Percentiles rank a stretch among this genome's conserved stretches.
phyloP scores from a whole-genome alignment of 805 yeast species.

The Phaffomyces thermotolerans region DNA sequence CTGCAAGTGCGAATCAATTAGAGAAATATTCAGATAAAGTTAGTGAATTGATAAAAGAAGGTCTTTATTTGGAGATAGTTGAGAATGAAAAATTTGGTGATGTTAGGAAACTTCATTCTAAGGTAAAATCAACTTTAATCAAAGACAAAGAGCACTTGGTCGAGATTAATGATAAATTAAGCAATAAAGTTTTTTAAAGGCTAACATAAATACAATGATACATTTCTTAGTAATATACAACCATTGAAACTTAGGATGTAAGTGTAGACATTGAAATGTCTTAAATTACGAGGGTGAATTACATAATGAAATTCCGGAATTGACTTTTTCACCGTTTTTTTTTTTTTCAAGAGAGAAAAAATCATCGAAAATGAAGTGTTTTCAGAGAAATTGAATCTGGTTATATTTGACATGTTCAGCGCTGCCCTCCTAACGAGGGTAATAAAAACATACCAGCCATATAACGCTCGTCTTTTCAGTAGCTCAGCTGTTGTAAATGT shows the following conservation, averaged over 20 bases:
- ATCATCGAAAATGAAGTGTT: background rate
- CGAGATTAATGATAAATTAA: too few relatives aligned
- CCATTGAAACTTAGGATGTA: too few relatives aligned
- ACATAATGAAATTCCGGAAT: background rate
- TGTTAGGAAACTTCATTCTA: too few relatives aligned
- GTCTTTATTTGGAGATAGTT: background rate
- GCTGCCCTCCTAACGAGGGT: conserved; percentile 11
- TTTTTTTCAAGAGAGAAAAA: conserved; percentile 3
- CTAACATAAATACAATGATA: too few relatives aligned
- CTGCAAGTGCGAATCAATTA: background rate
- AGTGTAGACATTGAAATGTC: too few relatives aligned
- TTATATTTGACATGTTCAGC: background rate
- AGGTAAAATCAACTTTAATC: too few relatives aligned
- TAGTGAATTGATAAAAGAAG: background rate
- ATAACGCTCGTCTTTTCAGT: conserved; percentile 10
- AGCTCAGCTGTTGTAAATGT: conserved; percentile 3
- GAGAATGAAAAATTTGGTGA: background rate
- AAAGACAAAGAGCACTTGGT: too few relatives aligned
- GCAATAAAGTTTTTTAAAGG: too few relatives aligned
- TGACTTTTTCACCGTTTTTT: conserved; percentile 4
- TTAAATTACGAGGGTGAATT: background rate
- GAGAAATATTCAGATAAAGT: background rate
- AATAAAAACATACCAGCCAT: conserved; percentile 4
- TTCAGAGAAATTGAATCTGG: background rate
- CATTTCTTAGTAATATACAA: too few relatives aligned